These are phyloP conservation scores for Herpetomonas tarakana DNA, from an alignment of 208 protist genomes.

Conservation along the genomic window DNA sequence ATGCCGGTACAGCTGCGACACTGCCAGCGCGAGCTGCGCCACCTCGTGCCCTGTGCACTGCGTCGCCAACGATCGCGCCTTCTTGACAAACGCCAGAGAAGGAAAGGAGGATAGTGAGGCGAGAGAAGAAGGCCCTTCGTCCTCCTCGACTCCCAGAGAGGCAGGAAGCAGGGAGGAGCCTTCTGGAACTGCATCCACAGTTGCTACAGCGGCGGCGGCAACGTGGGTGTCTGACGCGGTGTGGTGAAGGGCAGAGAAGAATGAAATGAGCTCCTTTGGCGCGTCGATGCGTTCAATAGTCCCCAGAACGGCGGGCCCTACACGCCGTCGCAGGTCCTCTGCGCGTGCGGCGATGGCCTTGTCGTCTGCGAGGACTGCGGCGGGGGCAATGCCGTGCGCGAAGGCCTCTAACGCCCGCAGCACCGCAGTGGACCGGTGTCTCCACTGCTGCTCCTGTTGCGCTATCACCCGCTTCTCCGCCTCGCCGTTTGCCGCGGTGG, in stretches of 20 bases:
- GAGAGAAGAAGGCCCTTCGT: too few species aligned
- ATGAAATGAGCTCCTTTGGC: conserved; percentile 24
- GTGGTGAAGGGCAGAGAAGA: conserved; percentile 9
- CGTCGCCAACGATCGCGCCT: conserved; percentile 5
- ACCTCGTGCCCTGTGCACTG: conserved; percentile 26
- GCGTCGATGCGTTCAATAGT: conserved; percentile 10
- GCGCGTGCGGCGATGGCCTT: conserved; percentile 14
- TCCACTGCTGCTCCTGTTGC: neutral
- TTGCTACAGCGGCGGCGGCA: too few species aligned
- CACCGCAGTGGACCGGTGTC: conserved; percentile 1
- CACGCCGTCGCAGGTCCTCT: conserved; percentile 9
- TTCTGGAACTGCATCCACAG: too few species aligned
- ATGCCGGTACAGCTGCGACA: conserved; percentile 16
- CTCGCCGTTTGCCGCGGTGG: too few species aligned
- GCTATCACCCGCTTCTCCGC: too few species aligned
- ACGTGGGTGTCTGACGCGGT: neutral
- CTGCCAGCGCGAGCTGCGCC: conserved; percentile 22
- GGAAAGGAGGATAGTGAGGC: neutral
- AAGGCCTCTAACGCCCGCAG: conserved; percentile 19
- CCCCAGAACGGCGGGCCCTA: conserved; percentile 14
- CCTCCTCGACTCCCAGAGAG: too few species aligned
- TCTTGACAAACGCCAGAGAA: conserved; percentile 13
- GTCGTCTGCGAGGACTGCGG: conserved; percentile 7
- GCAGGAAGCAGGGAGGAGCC: too few species aligned
- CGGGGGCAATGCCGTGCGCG: neutral